Conservation (phyloP, 2,329 filamentous ascomycete species). For the Cladosporium sp. region DNA sequence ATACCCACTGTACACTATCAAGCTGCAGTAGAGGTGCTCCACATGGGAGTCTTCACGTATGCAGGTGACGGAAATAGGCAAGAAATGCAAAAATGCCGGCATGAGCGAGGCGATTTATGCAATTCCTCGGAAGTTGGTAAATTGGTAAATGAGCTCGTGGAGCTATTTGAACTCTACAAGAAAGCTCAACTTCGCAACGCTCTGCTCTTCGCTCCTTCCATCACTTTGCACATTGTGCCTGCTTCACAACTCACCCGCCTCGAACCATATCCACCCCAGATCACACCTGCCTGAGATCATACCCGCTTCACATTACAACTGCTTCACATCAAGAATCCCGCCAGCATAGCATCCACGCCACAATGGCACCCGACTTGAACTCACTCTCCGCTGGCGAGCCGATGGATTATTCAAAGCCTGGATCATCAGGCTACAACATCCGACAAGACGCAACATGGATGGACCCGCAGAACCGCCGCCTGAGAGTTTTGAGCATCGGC, state of each 20-base stretch:
- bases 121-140: not conserved
- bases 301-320: not conserved
- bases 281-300: not conserved
- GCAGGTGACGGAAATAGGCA: not conserved
- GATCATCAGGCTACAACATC: slow-evolving; percentile 46
- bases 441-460: slow-evolving; percentile 43
- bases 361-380: slow-evolving; percentile 49
- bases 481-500: slow-evolving; percentile 53
- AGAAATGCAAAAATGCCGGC: not conserved
- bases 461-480: slow-evolving; percentile 45
- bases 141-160: not conserved
- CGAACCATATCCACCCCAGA: not conserved
- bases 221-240: not conserved
- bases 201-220: not conserved
- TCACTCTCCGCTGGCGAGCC: slow-evolving; percentile 38
- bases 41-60: not conserved
- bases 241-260: not conserved
- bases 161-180: not conserved
- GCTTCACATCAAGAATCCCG: not conserved
- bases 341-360: not conserved
- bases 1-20: not conserved
- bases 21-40: not conserved
- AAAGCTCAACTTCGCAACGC: not conserved
- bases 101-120: not conserved
- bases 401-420: slow-evolving; percentile 49